Evolutionary conservation across 106 monocot genomes (phyloP), one percentile per base, ranked within the genome.

Genomic region (Allium cepa): DNA sequence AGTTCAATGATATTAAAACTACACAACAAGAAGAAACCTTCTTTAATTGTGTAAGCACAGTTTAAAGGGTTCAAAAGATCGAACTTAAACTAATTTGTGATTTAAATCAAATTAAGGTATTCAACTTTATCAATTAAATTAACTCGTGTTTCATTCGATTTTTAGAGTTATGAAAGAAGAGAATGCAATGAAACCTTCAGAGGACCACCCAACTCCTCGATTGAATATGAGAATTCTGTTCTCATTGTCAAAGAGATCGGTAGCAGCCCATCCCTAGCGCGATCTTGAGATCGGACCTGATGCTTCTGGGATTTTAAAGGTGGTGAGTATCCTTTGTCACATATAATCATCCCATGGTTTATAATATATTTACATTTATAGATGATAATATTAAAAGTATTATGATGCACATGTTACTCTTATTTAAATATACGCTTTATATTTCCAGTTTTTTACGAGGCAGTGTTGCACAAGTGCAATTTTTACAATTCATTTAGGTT

Each of bases 231-330:
- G 70, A 59, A 70, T 70, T 59, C 70, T 70, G 15, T 70, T 59
- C 17, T 60, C 59, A 3, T 11, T 71, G 61, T 71, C 61, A 26
- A 71, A 61, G 49, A 71, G 71, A 62, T 71, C 71, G 0, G 61
- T 61, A 12, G 71, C 71, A 27, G 71, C 71, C 26, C 71, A 71
- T 62, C 71, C 71, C 9, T 71, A 61, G 71, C 71, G 62, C 15
- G 71, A 71, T 71, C 61, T 70, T 70, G 70, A 70, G 47, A 58
- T 70, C 47, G 70, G 66, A 10, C 66, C 66, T 11, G 66, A 50
- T 17, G 66, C 66, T 50, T 50, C 66, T 50, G 66, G 50, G 11
- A 5, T 66, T 66, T 66, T 66, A 8, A 66, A 66, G 10, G 48
- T 49, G 49, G 66, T 66, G 51, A 66, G 66, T 66, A 46, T 61